Conservation (phyloP, 371 early-diverging fungal genomes). For the Quaeritorhiza haematococci region DNA sequence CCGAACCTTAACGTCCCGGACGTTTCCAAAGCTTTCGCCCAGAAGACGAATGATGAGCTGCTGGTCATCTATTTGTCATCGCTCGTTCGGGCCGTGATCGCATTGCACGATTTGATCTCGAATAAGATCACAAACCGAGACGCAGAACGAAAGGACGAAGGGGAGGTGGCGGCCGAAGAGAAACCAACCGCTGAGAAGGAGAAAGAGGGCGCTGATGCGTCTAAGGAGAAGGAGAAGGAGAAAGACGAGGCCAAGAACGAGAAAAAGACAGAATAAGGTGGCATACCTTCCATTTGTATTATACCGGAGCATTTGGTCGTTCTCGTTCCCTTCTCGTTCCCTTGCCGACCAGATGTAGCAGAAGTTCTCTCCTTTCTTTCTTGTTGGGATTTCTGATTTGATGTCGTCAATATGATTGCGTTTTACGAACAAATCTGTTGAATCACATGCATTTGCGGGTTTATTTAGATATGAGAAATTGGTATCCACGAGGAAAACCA, state of each 20-base stretch:
- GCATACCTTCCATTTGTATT: too few relatives aligned
- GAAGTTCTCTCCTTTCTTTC: too few relatives aligned
- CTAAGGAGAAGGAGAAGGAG: slow-evolving; percentile 7
- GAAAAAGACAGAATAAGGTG: slow-evolving; percentile 4
- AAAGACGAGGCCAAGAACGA: slow-evolving; percentile 4
- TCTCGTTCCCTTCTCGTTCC: background rate
- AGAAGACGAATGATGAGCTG: slow-evolving; percentile 93
- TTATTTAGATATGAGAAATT: too few relatives aligned
- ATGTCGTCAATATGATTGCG: too few relatives aligned
- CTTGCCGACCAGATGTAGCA: background rate
- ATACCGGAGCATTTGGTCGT: too few relatives aligned
- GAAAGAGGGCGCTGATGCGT: background rate
- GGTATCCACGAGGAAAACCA: too few relatives aligned
- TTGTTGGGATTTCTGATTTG: too few relatives aligned
- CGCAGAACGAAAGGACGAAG: slow-evolving; percentile 36
- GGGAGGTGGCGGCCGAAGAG: slow-evolving; percentile 12
- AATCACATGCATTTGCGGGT: too few relatives aligned
- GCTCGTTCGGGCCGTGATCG: slow-evolving; percentile 88
- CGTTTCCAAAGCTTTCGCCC: slow-evolving; percentile 73
- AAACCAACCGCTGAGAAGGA: background rate
- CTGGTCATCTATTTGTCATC: slow-evolving; percentile 86
- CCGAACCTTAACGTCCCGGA: slow-evolving; percentile 78
- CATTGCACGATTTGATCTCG: slow-evolving; percentile 86
- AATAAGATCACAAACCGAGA: slow-evolving; percentile 42
- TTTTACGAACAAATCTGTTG: too few relatives aligned